Base-by-base conservation (phyloP, 75 land plant species). In the Ceratopteris richardii region DNA sequence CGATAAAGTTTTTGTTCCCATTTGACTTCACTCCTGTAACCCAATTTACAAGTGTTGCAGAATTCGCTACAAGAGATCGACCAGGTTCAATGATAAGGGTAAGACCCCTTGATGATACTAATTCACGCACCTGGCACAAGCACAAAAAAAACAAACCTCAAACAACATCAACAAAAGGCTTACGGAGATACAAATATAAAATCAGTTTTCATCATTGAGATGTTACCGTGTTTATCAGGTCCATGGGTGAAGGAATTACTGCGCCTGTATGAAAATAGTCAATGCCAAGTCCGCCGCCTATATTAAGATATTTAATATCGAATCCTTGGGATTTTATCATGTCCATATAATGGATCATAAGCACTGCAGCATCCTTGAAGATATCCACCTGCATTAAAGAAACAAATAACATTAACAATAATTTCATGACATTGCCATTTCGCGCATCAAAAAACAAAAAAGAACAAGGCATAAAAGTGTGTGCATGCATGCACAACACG, bases 11-110 rank as follows among this genome's bases (percentile, higher is more conserved):
- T 57, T 94, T 94, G 62, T 88, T 94, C 13, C 98, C 98, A 80
- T 94, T 94, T 40, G 96, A 90, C 75, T 94, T 94, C 22, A 89
- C 96, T 23, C 98, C 98, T 37, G 77, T 86, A 25, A 94, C 98
- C 27, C 71, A 80, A 66, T 76, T 86, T 6, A 94, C 91, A n/a
- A 94, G 61, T 58, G 82, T 83, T 60, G 91, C 81, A 27, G 98
- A 77, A 52, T 94, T 94, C 31, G 98, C 98, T 60, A 94, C 93
- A 23, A 94, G 82, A 30, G 98, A 94, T 62, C 98, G 80, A 46
- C 98, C 98, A 61, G 98, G 98, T 63, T 94, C 98, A 60, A 94
- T 90, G 29, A 94, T 90, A 11, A 94, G 81, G 30, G 79, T 86
- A 2, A 94, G 73, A 59, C 71, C 68, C 51, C 82, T 66, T 47